phyloP scores from a whole-genome alignment of 331 rosid species.

The Malus hybrid region DNA sequence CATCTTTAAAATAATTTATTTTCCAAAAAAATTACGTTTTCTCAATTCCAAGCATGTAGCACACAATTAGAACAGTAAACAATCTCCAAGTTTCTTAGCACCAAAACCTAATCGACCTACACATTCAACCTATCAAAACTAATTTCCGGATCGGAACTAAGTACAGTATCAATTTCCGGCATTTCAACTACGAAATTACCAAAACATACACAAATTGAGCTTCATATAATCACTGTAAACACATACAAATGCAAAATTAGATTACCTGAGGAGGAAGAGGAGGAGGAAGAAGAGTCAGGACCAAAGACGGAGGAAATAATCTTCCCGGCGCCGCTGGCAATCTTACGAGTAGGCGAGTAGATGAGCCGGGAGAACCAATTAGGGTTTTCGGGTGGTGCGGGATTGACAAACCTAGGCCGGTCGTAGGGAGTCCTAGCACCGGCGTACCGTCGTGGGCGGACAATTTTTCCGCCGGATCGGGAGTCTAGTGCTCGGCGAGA shows the following conservation, averaged over 20 bases:
- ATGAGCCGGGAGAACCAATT: conserved; percentile 73
- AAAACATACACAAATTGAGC: too few species aligned
- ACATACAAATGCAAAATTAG: conserved; percentile 8
- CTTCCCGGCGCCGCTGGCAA: conserved; percentile 77
- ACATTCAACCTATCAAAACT: too few species aligned
- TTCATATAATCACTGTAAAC: too few species aligned
- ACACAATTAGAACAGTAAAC: too few species aligned
- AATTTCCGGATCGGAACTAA: too few species aligned
- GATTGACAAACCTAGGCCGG: conserved; percentile 38
- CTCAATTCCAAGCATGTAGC: too few species aligned
- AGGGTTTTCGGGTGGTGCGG: conserved; percentile 33
- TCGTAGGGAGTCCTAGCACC: conserved; percentile 59
- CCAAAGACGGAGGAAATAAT: conserved; percentile 52
- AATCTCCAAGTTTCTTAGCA: too few species aligned
- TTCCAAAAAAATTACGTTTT: too few species aligned
- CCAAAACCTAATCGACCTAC: too few species aligned
- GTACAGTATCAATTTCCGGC: too few species aligned
- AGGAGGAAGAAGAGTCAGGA: conserved; percentile 37
- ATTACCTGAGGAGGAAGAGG: conserved; percentile 36
- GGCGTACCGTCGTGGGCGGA: conserved; percentile 47
- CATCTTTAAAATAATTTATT: too few species aligned
- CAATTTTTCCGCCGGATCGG: conserved; percentile 70
- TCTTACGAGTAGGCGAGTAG: conserved; percentile 56
- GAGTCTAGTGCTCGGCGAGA: conserved; percentile 34
- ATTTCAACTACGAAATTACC: too few species aligned